phyloP scores from a whole-genome alignment of 2,329 filamentous ascomycete genomes.

The Clarireedia paspali region DNA sequence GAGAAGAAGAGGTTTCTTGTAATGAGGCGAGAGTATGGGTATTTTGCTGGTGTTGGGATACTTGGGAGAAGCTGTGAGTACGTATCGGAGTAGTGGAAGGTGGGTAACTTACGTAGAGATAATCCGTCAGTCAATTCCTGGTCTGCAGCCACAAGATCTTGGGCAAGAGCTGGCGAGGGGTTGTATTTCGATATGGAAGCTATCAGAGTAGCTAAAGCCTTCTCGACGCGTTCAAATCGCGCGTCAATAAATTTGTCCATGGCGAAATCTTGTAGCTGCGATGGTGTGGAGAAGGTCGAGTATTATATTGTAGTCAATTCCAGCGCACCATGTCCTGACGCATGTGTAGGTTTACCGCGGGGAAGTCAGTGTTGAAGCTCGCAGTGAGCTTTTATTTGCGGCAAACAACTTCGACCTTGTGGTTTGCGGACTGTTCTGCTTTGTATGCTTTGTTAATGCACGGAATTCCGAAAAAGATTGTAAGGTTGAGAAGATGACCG shows the following conservation, averaged over 20 bases:
- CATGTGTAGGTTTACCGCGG: too few species aligned
- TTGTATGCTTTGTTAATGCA: too few species aligned
- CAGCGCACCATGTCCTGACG: not conserved
- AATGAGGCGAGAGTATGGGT: constrained; percentile 60
- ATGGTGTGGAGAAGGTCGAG: not conserved
- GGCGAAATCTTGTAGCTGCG: not conserved
- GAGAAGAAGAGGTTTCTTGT: constrained; percentile 53
- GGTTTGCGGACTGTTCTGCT: too few species aligned
- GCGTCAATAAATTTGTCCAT: constrained; percentile 58
- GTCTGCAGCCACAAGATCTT: constrained; percentile 65
- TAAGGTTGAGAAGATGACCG: too few species aligned
- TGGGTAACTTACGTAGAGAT: constrained; percentile 45
- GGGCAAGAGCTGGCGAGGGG: constrained; percentile 58
- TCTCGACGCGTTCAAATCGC: constrained; percentile 60
- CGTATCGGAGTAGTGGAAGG: not conserved
- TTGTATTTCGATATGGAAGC: constrained; percentile 80
- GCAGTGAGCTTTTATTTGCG: too few species aligned
- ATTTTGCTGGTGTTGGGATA: constrained; percentile 70
- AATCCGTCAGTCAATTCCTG: constrained; percentile 58
- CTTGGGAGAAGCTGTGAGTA: constrained; percentile 32
- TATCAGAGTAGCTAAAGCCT: constrained; percentile 59
- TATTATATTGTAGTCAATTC: not conserved
- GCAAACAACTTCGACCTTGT: too few species aligned
- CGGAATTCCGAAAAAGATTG: too few species aligned
- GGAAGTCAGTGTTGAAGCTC: too few species aligned